Conservation (phyloP, 805 yeast genomes). For the Metschnikowia lochheadii region DNA sequence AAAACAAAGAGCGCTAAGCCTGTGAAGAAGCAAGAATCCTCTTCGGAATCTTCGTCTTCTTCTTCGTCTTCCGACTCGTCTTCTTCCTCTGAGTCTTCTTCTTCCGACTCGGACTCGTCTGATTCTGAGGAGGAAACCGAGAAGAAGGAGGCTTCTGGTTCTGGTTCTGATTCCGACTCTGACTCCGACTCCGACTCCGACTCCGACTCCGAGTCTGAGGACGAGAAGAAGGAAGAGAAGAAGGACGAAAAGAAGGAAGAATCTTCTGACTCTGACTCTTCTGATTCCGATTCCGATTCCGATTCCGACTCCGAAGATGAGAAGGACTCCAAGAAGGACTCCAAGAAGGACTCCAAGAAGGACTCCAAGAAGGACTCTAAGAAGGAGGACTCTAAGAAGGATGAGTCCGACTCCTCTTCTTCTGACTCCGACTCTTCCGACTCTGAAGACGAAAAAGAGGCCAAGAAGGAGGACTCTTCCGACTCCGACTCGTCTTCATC, state of each 20-base stretch:
- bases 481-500: constrained; percentile 15
- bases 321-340: too few relatives aligned
- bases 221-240: background rate
- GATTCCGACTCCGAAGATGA: constrained; percentile 12
- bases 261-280: background rate
- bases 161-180: background rate
- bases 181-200: background rate
- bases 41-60: constrained; percentile 8
- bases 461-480: constrained; percentile 14
- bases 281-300: constrained; percentile 9
- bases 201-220: too few relatives aligned
- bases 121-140: constrained; percentile 4
- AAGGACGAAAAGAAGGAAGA: background rate
- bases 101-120: constrained; percentile 21
- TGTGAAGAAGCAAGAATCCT: constrained; percentile 4
- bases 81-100: constrained; percentile 11
- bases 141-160: constrained; percentile 11
- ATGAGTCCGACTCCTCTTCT: constrained; percentile 11
- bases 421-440: constrained; percentile 11
- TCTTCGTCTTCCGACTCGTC: constrained; percentile 20
- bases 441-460: constrained; percentile 4
- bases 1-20: constrained; percentile 17
- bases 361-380: background rate
- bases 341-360: background rate
- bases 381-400: background rate